These are phyloP conservation scores for Medakamo hakoo DNA, from an alignment of 139 green algal genomes.

Conservation along the genomic window DNA sequence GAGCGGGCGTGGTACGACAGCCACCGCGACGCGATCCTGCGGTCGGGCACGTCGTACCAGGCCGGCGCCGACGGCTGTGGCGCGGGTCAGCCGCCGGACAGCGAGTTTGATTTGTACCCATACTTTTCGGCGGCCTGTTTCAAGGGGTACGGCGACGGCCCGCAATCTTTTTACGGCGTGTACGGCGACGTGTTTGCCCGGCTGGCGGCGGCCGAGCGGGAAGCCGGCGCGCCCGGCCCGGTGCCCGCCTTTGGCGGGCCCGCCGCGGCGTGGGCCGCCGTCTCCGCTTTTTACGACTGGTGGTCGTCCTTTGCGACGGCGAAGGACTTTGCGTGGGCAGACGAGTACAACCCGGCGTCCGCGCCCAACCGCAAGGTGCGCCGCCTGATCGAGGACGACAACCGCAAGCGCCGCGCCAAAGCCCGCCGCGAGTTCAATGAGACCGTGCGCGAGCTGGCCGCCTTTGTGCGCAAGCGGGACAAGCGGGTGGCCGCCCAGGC, in stretches of 20 bases:
- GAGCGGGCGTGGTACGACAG: constrained; percentile 88
- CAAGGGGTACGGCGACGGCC: constrained; percentile 63
- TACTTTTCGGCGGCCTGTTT: constrained; percentile 66
- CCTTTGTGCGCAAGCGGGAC: constrained; percentile 79
- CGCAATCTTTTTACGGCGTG: constrained; percentile 78
- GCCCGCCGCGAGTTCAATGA: constrained; percentile 59
- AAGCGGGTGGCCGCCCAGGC: constrained; percentile 41
- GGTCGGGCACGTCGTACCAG: constrained; percentile 51
- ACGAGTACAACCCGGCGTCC: constrained; percentile 62
- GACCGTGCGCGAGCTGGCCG: constrained; percentile 62
- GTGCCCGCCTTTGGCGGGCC: constrained; percentile 19
- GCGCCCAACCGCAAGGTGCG: constrained; percentile 61
- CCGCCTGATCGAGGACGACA: constrained; percentile 73
- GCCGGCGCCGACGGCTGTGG: constrained; percentile 28
- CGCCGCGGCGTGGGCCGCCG: constrained; percentile 19
- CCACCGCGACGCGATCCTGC: constrained; percentile 75
- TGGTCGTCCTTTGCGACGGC: constrained; percentile 66
- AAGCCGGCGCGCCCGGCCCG: constrained; percentile 10
- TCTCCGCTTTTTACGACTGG: constrained; percentile 65
- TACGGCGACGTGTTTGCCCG: constrained; percentile 64
- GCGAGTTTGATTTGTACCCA: constrained; percentile 64
- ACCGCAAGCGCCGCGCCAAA: constrained; percentile 42
- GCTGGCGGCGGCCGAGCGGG: constrained; percentile 46
- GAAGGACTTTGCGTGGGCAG: constrained; percentile 75
- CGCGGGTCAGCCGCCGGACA: constrained; percentile 21